Evolutionary conservation across 768 basidiomycete species (phyloP), one percentile per base, ranked within the genome.

Genomic region (Trametes coccinea): DNA sequence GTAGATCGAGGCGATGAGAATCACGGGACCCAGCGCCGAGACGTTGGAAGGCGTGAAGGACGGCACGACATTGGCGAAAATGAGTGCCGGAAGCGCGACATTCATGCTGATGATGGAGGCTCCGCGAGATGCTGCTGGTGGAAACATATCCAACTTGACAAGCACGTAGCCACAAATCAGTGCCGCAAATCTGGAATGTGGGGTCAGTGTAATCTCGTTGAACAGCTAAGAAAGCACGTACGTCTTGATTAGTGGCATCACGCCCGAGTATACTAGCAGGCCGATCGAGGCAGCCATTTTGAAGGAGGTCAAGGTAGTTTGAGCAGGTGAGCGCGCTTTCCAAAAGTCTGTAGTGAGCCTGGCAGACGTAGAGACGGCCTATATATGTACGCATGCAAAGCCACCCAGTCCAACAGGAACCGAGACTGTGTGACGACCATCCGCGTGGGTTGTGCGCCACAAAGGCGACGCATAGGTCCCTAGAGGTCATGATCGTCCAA

Each of bases 11-110:
- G 78, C 79, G 8, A 76, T 71, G 56, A 82, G 64, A 37, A 76
- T 71, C 29, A 82, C 69, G 14, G 81, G 80, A 3, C 80, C 81
- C 29, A 82, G 71, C 2, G 78, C 77, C 7, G 77, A 72, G 53
- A 80, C 73, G 55, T 83, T 83, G 10, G 75, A 66, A 10, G 73
- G 67, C 2, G 77, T 80, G 70, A 83, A 82, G 0, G 78, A 75
- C 1, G 78, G 74, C 4, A 83, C 79, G 65, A 83, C 78, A 56
- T 77, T 80, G 0, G 76, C 71, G 65, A 83, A 83, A 10, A 83
- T 75, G 27, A 83, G 74, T 11, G 75, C 72, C 1, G 80, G 80
- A 2, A 83, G 67, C 1, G 75, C 73, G 56, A 81, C 68, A 67
- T 80, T 81, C 75, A 81, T 75, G n/a, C 75, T 74, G 41, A 83